Evolutionary conservation across 768 basidiomycete species (phyloP).

Genomic region (Termitomyces sp.): DNA sequence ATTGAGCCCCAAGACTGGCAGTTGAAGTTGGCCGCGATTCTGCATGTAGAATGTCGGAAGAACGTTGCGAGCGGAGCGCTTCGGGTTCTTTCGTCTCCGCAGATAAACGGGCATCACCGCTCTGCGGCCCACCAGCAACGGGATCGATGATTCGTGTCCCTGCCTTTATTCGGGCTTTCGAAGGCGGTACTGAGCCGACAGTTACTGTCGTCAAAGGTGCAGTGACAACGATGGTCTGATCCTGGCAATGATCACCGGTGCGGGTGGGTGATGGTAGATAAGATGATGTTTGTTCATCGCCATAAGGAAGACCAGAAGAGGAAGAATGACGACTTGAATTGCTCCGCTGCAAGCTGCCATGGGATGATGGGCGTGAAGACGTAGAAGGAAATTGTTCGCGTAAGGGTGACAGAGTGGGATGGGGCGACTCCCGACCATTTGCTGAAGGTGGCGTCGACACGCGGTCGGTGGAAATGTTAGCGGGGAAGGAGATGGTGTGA

Average conservation of each 20-base stretch:
- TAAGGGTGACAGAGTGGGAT: conserved; percentile 24
- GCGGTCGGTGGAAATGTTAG: conserved; percentile 17
- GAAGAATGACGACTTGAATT: conserved; percentile 20
- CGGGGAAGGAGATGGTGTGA: conserved; percentile 24
- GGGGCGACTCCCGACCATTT: conserved; percentile 22
- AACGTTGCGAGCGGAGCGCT: conserved; percentile 17
- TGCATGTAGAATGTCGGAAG: conserved; percentile 19
- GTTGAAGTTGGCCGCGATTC: conserved; percentile 24
- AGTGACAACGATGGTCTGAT: conserved; percentile 38
- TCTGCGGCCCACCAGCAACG: conserved; percentile 13
- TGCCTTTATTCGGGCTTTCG: conserved; percentile 16
- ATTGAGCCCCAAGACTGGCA: conserved; percentile 23
- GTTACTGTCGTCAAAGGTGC: conserved; percentile 21
- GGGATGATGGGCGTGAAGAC: conserved; percentile 27
- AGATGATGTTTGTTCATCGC: conserved; percentile 13
- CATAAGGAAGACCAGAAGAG: conserved; percentile 15
- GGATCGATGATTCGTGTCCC: conserved; percentile 7
- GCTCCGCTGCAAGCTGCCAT: conserved; percentile 25
- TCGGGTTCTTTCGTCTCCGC: conserved; percentile 23
- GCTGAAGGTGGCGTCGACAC: conserved; percentile 23
- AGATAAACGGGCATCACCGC: conserved; percentile 17
- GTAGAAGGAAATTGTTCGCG: conserved; percentile 24
- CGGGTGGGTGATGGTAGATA: conserved; percentile 36
- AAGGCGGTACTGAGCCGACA: conserved; percentile 21
- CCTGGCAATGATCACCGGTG: conserved; percentile 31